Evolutionary conservation across 306 rosid species (phyloP), one percentile per base, ranked within the genome.

Genomic region (Echinosophora koreensis): DNA sequence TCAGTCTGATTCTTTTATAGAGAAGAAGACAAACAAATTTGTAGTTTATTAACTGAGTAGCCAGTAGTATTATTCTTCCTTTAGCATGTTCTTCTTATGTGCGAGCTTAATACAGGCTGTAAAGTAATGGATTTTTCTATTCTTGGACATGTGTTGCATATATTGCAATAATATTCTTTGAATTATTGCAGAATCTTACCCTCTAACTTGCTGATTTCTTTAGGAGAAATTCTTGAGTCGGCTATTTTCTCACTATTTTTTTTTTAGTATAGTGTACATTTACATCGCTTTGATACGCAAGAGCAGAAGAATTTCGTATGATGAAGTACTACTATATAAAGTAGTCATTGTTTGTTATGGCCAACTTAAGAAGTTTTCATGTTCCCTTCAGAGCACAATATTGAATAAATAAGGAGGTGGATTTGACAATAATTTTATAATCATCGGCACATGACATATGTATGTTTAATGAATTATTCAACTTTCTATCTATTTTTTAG

Each of bases 121-220:
- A 67, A 46, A 47, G 73, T 47, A 32, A 6, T 46, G 42, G 22
- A 67, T 16, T 66, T 66, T 66, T 44, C 41, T 4, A 12, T 35
- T 18, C 28, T 44, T 4, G 17, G 32, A 1, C 5, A 16, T 11
- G 34, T 14, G 39, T 4, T 0, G 0, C 22, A 46, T 49, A 14
- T 14, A 49, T 47, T 47, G 11, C 57, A 46, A 67, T 39, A 46
- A 66, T 46, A 44, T 67, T 67, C 32, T 46, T 44, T 17, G 5
- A 6, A 46, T 37, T 13, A 30, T 47, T 49, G 17, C 6, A 49
- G 55, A 49, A 49, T 14, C 16, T 49, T 14, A 13, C 55, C 17
- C 17, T 14, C 55, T 50, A 15, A 49, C 55, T 14, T 4, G 55
- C 15, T 14, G 15, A 17, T 49, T 49, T 49, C 2, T 5, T 49